Conservation (phyloP, 1,284 basidiomycete species). For the Boletus sp. region DNA sequence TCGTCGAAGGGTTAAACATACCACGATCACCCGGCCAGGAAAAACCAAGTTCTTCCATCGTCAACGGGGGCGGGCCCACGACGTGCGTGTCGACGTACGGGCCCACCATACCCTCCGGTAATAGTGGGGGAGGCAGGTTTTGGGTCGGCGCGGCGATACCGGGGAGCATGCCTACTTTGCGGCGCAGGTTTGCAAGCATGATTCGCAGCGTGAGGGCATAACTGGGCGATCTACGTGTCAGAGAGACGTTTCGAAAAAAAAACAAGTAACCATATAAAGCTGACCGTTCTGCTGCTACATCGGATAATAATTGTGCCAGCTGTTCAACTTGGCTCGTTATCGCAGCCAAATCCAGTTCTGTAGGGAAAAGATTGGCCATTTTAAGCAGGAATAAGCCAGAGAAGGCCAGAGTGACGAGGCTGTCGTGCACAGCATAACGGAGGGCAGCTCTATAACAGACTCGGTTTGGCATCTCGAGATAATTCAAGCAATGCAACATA, state of each 20-base stretch:
- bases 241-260: slow-evolving; percentile 5
- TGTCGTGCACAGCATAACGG: slow-evolving; percentile 89
- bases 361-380: slow-evolving; percentile 83
- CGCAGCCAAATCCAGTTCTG: slow-evolving; percentile 69
- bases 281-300: slow-evolving; percentile 82
- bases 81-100: slow-evolving; percentile 48
- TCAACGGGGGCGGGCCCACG: slow-evolving; percentile 59
- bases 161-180: slow-evolving; percentile 72
- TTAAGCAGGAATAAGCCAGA: slow-evolving; percentile 90
- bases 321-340: slow-evolving; percentile 81
- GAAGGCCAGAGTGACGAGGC: slow-evolving; percentile 87
- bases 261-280: slow-evolving; percentile 11
- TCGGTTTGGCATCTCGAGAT: background rate
- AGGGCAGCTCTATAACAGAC: slow-evolving; percentile 59
- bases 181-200: slow-evolving; percentile 85
- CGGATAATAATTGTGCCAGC: slow-evolving; percentile 75
- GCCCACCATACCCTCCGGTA: slow-evolving; percentile 52
- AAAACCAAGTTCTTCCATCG: slow-evolving; percentile 79
- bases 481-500: slow-evolving; percentile 30
- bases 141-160: slow-evolving; percentile 49
- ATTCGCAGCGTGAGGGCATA: slow-evolving; percentile 86
- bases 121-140: slow-evolving; percentile 45
- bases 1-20: slow-evolving; percentile 72
- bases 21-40: slow-evolving; percentile 71
- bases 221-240: slow-evolving; percentile 35